Conservation (phyloP, 192 early-diverging fungal genomes). For the Coemansia sp. region DNA sequence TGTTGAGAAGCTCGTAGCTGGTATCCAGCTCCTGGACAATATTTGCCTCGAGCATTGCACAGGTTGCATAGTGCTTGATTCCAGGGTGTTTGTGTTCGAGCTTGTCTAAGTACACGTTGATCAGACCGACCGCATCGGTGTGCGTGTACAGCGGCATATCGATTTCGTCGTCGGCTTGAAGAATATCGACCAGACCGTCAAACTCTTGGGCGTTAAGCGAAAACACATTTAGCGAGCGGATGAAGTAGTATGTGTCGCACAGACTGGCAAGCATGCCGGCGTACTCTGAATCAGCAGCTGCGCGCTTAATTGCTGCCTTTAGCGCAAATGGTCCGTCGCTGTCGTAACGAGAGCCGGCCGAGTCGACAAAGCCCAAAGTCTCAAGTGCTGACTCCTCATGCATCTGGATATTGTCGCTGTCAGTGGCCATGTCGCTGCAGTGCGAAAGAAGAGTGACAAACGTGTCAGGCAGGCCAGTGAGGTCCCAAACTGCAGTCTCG, state of each 20-base stretch:
- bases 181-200: conserved; percentile 25
- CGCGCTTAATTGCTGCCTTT: conserved; percentile 24
- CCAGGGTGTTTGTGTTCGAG: conserved; percentile 37
- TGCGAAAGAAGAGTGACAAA: conserved; percentile 32
- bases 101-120: conserved; percentile 32
- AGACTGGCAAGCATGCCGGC: conserved; percentile 27
- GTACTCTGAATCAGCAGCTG: conserved; percentile 12
- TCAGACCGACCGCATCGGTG: conserved; percentile 16
- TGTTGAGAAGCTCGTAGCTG: conserved; percentile 26
- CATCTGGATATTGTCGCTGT: conserved; percentile 12
- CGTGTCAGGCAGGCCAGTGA: conserved; percentile 41
- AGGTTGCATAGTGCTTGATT: conserved; percentile 41
- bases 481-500: conserved; percentile 33
- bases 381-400: conserved; percentile 19
- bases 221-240: conserved; percentile 34
- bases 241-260: conserved; percentile 47
- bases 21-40: conserved; percentile 41
- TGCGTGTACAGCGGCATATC: conserved; percentile 22
- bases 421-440: conserved; percentile 27
- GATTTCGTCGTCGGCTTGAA: conserved; percentile 14
- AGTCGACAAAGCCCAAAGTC: conserved; percentile 17
- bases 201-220: conserved; percentile 22
- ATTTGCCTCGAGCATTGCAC: conserved; percentile 43
- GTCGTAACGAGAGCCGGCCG: conserved; percentile 27
- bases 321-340: conserved; percentile 27